Evolutionary conservation across 805 yeast genomes (phyloP), one percentile per base, ranked within the genome.

Genomic region (Yarrowia phangngaensis): DNA sequence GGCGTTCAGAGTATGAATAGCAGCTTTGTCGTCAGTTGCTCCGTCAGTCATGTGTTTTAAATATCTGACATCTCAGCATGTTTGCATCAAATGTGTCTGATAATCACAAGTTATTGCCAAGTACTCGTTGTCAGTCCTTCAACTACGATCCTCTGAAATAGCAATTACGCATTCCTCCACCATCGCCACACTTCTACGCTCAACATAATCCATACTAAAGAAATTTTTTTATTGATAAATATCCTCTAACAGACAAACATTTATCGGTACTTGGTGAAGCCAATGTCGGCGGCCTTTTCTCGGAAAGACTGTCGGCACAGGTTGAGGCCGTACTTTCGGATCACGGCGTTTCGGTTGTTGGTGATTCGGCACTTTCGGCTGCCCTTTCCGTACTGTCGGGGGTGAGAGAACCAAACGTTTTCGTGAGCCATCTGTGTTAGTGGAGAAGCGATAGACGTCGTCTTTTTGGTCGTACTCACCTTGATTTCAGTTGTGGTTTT

Each of bases 301-400:
- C 99, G 89, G 97, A 92, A 92, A 79, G 96, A 90, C 81, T 92
- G 99, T 85, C 99, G 95, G 79, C 97, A 90, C 82, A 92, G 81
- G 89, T 88, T 83, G 71, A 92, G 79, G 70, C 95, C 98, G 92
- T 92, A 92, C 81, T 92, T 92, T 87, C 99, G 90, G 82, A 92
- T 86, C 74, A 92, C 85, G 82, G 97, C 97, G 66, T 86, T 74
- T 89, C 90, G 97, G 75, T 97, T 86, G 68, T 95, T 80, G 73
- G 95, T 87, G 80, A 90, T 89, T 76, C 97, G 92, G 82, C 97
- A 92, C 79, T 86, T 92, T 80, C 99, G 95, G 69, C 97, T 85
- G 79, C 99, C 99, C 86, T 92, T 92, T 77, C 98, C 98, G 88
- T 80, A 90, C 78, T 84, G 89, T 86, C 97, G 87, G 82, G 99